Percentiles rank a stretch among this genome's conserved stretches.
Evolutionary conservation across 192 early-diverging fungal species (phyloP).

Genomic region (Backusella westeae): DNA sequence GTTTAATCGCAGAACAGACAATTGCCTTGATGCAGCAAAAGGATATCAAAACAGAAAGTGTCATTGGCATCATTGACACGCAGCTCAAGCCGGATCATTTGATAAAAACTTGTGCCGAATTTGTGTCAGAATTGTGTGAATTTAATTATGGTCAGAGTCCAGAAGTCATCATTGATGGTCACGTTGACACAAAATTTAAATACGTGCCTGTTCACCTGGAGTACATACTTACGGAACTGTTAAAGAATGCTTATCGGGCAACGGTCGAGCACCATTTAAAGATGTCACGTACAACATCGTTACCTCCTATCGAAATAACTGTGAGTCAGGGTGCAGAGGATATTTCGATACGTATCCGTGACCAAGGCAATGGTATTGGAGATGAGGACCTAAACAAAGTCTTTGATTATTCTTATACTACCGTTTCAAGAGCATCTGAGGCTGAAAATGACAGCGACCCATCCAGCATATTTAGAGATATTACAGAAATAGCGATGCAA

Average conservation of each 20-base stretch:
- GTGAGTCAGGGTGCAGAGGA: slow-evolving; percentile 75
- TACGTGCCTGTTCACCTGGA: slow-evolving; percentile 94
- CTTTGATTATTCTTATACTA: slow-evolving; percentile 95
- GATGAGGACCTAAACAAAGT: slow-evolving; percentile 69
- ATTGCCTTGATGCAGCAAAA: slow-evolving; percentile 67
- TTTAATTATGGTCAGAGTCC: slow-evolving; percentile 87
- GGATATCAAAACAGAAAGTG: slow-evolving; percentile 35
- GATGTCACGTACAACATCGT: slow-evolving; percentile 22
- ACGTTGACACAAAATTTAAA: slow-evolving; percentile 62
- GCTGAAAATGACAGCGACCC: slow-evolving; percentile 31
- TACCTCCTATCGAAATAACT: slow-evolving; percentile 85
- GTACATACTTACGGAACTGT: slow-evolving; percentile 87
- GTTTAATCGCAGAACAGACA: slow-evolving; percentile 91
- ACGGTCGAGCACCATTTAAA: slow-evolving; percentile 72
- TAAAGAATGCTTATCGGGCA: slow-evolving; percentile 89
- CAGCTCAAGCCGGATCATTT: slow-evolving; percentile 62
- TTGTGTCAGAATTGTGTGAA: slow-evolving; percentile 87
- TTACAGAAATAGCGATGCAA: slow-evolving; percentile 80
- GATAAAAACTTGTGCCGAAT: slow-evolving; percentile 62
- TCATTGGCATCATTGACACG: slow-evolving; percentile 88
- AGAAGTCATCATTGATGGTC: slow-evolving; percentile 64
- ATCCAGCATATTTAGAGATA: slow-evolving; percentile 66
- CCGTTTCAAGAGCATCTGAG: slow-evolving; percentile 69
- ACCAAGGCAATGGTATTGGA: slow-evolving; percentile 90
- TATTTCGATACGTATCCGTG: slow-evolving; percentile 82